These are phyloP conservation scores for Lichtheimia ornata DNA, from an alignment of 371 early-diverging fungal species.

Conservation along the genomic window DNA sequence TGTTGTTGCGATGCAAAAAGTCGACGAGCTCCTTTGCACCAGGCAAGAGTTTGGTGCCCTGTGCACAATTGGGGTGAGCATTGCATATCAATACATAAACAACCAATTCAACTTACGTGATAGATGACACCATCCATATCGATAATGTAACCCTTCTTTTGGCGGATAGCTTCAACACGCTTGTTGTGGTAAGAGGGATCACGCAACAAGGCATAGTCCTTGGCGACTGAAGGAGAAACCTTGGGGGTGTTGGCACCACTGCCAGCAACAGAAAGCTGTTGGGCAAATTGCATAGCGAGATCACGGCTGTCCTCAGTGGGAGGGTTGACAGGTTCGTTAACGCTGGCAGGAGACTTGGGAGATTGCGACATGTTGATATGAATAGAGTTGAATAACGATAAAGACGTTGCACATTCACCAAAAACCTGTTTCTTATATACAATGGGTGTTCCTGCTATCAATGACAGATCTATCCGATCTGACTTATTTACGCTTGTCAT, in stretches of 20 bases:
- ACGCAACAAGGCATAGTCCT: conserved; percentile 45
- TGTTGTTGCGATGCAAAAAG: conserved; percentile 61
- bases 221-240: conserved; percentile 14
- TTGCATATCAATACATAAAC: neutral
- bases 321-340: conserved; percentile 9
- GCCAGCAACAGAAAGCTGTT: neutral
- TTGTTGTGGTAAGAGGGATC: conserved; percentile 46
- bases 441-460: too few species aligned
- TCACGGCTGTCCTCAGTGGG: conserved; percentile 5
- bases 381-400: neutral
- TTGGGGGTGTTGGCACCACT: conserved; percentile 8
- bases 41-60: conserved; percentile 56
- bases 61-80: neutral
- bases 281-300: conserved; percentile 16
- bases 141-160: conserved; percentile 65
- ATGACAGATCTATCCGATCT: too few species aligned
- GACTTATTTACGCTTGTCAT: too few species aligned
- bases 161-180: conserved; percentile 56
- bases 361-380: neutral
- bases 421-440: too few species aligned
- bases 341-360: conserved; percentile 2
- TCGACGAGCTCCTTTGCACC: conserved; percentile 70
- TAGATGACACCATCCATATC: conserved; percentile 78
- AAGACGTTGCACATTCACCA: too few species aligned
- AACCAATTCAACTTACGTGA: conserved; percentile 48